These are phyloP conservation scores for Globisporangium okanoganense DNA, from an alignment of 352 stramenopile species.

Conservation along the genomic window DNA sequence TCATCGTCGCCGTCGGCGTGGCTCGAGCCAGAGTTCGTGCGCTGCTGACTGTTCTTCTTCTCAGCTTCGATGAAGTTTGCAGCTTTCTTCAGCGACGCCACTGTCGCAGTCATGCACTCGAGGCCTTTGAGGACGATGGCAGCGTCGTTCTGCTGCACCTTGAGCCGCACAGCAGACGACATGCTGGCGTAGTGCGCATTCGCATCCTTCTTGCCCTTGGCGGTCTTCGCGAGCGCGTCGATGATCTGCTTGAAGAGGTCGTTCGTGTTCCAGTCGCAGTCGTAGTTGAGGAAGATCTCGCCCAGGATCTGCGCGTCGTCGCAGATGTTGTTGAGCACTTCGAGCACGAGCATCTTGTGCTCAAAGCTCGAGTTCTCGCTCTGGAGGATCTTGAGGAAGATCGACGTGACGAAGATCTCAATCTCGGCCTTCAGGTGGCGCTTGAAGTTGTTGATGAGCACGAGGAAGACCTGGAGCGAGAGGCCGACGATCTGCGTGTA, in stretches of 20 bases:
- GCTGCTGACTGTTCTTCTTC: constrained; percentile 32
- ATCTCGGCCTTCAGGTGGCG: constrained; percentile 97
- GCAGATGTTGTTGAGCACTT: constrained; percentile 95
- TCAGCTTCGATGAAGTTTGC: constrained; percentile 72
- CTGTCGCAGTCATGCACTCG: constrained; percentile 92
- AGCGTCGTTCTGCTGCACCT: constrained; percentile 69
- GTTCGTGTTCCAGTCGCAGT: constrained; percentile 97
- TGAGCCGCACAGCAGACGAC: constrained; percentile 54
- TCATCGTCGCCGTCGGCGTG: constrained; percentile 49
- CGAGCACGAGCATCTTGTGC: constrained; percentile 97
- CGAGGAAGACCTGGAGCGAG: constrained; percentile 97
- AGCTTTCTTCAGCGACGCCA: constrained; percentile 91
- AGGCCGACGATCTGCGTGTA: constrained; percentile 95
- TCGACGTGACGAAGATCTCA: constrained; percentile 98
- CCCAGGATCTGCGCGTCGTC: constrained; percentile 93
- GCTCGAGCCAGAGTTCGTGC: constrained; percentile 19
- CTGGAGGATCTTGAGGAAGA: constrained; percentile 97
- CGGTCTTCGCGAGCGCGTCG: constrained; percentile 93
- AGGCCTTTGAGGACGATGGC: constrained; percentile 81
- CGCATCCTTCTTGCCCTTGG: constrained; percentile 84
- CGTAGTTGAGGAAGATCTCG: constrained; percentile 99
- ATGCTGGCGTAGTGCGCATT: constrained; percentile 53
- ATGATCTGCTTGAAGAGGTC: constrained; percentile 99
- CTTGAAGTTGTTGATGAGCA: constrained; percentile 94
- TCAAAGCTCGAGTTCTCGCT: constrained; percentile 97